Base-by-base conservation (phyloP, 495 filamentous ascomycete species). In the Lindgomyces ingoldianus region DNA sequence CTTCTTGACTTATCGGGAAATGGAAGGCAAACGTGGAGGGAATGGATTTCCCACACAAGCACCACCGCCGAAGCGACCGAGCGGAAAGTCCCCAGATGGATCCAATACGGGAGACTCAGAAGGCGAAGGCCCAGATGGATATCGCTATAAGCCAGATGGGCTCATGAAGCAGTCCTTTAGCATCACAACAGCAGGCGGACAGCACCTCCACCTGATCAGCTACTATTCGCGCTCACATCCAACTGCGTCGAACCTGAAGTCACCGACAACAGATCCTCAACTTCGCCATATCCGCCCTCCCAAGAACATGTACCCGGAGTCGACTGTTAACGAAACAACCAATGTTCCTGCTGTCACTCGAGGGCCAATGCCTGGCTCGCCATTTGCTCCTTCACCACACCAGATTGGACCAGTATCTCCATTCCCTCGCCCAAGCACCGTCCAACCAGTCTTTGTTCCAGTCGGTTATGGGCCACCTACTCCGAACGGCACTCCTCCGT, bases 81-180 rank as follows among this genome's bases (percentile, higher is more conserved):
- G 89, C 72, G 93, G 96, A 69, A 90, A 90, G 25, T 89, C 91
- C 53, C 65, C 65, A 47, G 65, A 62, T 19, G 64, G 64, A 45
- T 60, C 64, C 10, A 41, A 57, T 11, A 67, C 49, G 2, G 64
- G 64, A 14, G 67, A 70, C 16, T 70, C 68, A 3, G 87, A 87
- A 62, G 77, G 75, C 0, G 91, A 93, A 29, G 94, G 93, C 36
- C 94, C 90, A 0, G 94, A 98, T 74, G 94, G 94, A 12, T 98
- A 98, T 74, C 84, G 93, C 56, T 98, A 98, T 77, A 98, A 98
- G 78, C 88, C 90, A 1, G 94, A 98, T 70, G 94, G 94, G 0
- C 79, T 98, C 36, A 96, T 96, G 92, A 98, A 98, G 80, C 94
- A 98, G 76, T 98, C 94, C 0, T 98, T 98, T 81, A 97, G 93